phyloP scores from a whole-genome alignment of 345 rosid species.

The Eucalyptus regnans region DNA sequence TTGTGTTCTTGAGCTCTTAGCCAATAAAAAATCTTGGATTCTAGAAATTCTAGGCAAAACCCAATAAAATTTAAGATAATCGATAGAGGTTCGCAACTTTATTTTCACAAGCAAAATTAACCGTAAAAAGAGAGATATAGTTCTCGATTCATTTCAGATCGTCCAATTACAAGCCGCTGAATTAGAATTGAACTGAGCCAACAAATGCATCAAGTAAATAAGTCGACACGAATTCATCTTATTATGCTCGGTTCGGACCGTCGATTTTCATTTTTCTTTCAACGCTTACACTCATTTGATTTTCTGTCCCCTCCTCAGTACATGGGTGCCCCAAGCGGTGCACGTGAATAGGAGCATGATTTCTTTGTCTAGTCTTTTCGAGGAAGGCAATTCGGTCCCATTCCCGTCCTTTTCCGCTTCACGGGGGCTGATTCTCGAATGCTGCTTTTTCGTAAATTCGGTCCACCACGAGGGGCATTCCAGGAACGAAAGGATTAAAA shows the following conservation, averaged over 20 bases:
- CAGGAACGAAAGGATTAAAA: not conserved
- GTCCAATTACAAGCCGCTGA: not conserved
- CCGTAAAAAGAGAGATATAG: not conserved
- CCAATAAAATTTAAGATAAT: not conserved
- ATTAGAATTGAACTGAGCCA: not conserved
- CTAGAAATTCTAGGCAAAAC: not conserved
- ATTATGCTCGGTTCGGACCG: not conserved
- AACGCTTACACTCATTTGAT: not conserved
- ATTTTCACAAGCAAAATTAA: not conserved
- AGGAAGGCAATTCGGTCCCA: constrained; percentile 1
- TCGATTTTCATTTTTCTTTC: not conserved
- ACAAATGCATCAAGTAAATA: not conserved
- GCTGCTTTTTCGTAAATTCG: not conserved
- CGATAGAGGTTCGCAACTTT: not conserved
- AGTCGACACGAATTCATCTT: not conserved
- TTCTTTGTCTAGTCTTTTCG: constrained; percentile 20
- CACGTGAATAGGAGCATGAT: constrained; percentile 14
- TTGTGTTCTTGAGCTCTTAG: not conserved
- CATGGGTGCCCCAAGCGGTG: not conserved
- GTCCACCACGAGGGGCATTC: not conserved
- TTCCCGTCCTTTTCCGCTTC: not conserved
- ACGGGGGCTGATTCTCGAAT: not conserved
- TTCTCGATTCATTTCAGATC: not conserved
- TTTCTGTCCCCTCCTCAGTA: not conserved
- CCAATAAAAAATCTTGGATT: not conserved